Percentiles rank a stretch among this genome's conserved stretches.
phyloP scores from a whole-genome alignment of 2,329 filamentous ascomycete species.

The Talaromyces piceae region DNA sequence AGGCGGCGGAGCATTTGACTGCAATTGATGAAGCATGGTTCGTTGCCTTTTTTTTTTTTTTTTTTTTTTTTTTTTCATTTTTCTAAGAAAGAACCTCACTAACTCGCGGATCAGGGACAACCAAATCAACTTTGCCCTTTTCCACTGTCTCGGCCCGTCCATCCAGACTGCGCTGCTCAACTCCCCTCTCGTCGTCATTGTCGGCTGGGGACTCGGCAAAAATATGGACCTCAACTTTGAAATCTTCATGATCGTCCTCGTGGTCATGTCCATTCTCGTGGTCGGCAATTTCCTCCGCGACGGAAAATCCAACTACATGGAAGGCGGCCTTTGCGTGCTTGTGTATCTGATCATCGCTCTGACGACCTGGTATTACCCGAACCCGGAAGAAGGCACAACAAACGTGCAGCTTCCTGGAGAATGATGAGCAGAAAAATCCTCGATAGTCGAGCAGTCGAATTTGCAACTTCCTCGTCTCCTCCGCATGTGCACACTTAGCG shows the following conservation, averaged over 20 bases:
- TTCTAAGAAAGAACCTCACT: not conserved
- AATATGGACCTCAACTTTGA: slow-evolving; percentile 77
- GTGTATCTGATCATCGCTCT: slow-evolving; percentile 58
- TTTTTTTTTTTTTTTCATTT: not conserved
- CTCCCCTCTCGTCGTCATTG: slow-evolving; percentile 71
- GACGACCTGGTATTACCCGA: slow-evolving; percentile 55
- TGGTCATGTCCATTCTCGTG: slow-evolving; percentile 77
- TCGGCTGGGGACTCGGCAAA: slow-evolving; percentile 69
- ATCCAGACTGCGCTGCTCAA: slow-evolving; percentile 87
- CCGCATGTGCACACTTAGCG: not conserved
- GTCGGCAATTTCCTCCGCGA: slow-evolving; percentile 84
- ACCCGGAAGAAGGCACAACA: slow-evolving; percentile 30
- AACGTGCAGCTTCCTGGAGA: not conserved
- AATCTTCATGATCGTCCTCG: slow-evolving; percentile 72
- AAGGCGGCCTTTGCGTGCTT: slow-evolving; percentile 68
- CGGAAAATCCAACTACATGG: slow-evolving; percentile 83
- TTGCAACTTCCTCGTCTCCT: not conserved
- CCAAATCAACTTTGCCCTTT: slow-evolving; percentile 72
- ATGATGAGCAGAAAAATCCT: not conserved
- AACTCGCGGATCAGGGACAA: slow-evolving; percentile 31
- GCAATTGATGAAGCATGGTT: slow-evolving; percentile 80
- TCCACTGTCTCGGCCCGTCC: slow-evolving; percentile 77
- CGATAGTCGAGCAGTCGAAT: no score
- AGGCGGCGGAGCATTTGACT: slow-evolving; percentile 77
- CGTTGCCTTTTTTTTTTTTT: slow-evolving; percentile 5